Evolutionary conservation across 768 basidiomycete genomes (phyloP).

Genomic region (Astraeus odoratus): DNA sequence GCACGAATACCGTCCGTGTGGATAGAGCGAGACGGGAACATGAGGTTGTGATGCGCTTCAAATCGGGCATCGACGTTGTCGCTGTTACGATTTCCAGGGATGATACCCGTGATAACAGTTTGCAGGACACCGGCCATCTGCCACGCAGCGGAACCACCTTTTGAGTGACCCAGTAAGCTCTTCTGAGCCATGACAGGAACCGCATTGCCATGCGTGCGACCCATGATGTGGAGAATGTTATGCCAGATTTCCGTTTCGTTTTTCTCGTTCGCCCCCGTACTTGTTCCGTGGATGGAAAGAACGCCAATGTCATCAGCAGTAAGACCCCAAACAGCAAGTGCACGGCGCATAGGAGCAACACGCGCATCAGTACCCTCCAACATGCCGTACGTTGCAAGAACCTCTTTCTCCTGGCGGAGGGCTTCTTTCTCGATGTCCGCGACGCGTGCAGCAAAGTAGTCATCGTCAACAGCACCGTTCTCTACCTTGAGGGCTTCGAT

Average conservation of each 20-base stretch:
- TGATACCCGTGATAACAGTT: constrained; percentile 72
- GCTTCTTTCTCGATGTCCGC: constrained; percentile 89
- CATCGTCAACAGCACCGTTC: constrained; percentile 47
- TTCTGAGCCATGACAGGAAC: constrained; percentile 97
- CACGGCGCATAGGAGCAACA: constrained; percentile 88
- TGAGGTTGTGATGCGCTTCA: constrained; percentile 79
- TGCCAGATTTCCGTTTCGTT: constrained; percentile 99
- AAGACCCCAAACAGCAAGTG: constrained; percentile 94
- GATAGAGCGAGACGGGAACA: constrained; percentile 98
- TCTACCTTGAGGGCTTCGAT: constrained; percentile 51
- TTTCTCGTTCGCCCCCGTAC: constrained; percentile 88
- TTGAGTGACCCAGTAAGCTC: constrained; percentile 93
- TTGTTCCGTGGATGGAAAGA: constrained; percentile 84
- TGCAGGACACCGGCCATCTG: constrained; percentile 91
- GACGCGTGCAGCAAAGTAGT: constrained; percentile 70
- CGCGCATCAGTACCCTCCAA: constrained; percentile 80
- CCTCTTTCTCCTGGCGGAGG: constrained; percentile 85
- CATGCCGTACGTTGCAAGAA: constrained; percentile 93
- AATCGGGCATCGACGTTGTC: constrained; percentile 95
- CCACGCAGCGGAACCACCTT: constrained; percentile 99
- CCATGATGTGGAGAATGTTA: constrained; percentile 82
- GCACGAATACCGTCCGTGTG: constrained; percentile 89
- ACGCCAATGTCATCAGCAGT: constrained; percentile 90
- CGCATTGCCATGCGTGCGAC: constrained; percentile 92
- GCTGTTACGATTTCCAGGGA: constrained; percentile 94